Evolutionary conservation across 768 basidiomycete species (phyloP), one percentile per base, ranked within the genome.

Genomic region (Suillus brevipes): DNA sequence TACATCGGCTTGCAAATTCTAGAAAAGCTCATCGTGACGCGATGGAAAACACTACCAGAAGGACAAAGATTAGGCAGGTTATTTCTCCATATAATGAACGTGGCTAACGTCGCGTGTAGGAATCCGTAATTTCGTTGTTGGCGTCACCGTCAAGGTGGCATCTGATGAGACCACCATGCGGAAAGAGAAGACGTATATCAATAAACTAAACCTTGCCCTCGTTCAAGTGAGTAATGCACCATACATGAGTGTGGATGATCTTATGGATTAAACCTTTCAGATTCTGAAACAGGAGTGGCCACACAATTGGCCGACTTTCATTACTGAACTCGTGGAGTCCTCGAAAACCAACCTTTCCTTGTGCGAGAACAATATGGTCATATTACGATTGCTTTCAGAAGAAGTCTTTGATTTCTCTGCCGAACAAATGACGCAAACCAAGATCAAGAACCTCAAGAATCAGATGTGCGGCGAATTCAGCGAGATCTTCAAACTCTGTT

Each of bases 361-460:
- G 37, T 99, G 97, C 84, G 97, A 99, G 81, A 99, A 99, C 85
- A 99, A 99, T 81, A 99, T 99, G 97, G 87, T 95, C 77, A 99
- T 99, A 75, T 84, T 99, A 70, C 93, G 94, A 73, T 84, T 99
- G 14, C 85, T 99, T n/a, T 97, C 95, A 0, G 97, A 99, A 74
- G 97, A 99, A 77, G 94, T 99, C 65, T 99, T 99, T 73, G 97
- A 99, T 77, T 99, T 91, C 78, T 97, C 95, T 4, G 95, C 97
- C 4, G 97, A 99, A 71, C 94, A 97, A 78, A 92, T 99, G 95
- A 98, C 96, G 0, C 95, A 97, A 77, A 90, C 90, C 12, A 99
- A 97, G 82, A 96, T 95, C 70, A 98, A 97, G 80, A 92, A 94
- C 69, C 82, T 99, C 63, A 99, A 99, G 82, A 94, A 96, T 72